Evolutionary conservation across 768 basidiomycete species (phyloP).

Genomic region (Boletus sp.): DNA sequence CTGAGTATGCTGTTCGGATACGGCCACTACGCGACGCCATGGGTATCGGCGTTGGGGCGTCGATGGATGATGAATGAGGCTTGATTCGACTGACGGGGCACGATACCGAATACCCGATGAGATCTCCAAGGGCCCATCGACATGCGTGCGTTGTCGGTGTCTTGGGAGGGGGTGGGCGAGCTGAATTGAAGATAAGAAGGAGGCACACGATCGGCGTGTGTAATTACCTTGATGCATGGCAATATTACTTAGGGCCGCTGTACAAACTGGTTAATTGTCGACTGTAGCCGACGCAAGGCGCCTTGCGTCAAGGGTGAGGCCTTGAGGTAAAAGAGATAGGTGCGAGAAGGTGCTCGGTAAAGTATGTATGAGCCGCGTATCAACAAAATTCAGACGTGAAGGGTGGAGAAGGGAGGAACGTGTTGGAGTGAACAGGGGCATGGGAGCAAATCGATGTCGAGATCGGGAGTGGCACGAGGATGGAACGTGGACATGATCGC

Average conservation of each 20-base stretch:
- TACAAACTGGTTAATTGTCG: no score
- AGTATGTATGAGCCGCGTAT: neutral
- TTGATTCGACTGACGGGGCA: neutral
- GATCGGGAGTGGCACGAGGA: slow-evolving; percentile 9
- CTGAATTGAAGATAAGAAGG: neutral
- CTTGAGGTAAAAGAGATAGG: slow-evolving; percentile 2
- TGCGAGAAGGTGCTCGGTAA: neutral
- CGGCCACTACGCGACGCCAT: neutral
- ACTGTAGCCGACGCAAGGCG: neutral
- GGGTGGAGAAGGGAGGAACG: slow-evolving; percentile 9
- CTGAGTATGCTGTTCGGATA: neutral
- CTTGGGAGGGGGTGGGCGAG: neutral
- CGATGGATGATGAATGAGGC: neutral
- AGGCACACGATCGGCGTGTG: neutral
- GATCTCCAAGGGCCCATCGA: neutral
- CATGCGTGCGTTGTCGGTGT: neutral
- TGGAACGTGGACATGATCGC: slow-evolving; percentile 7
- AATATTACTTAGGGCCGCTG: neutral
- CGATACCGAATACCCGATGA: neutral
- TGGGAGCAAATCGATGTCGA: neutral
- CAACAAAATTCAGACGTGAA: neutral
- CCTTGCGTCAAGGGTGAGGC: slow-evolving; percentile 1
- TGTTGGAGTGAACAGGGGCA: neutral
- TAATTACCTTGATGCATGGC: neutral
- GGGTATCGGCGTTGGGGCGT: neutral